A percentile compares a stretch with the other conserved stretches of the same genome.
Conservation (phyloP, 2,329 filamentous ascomycete species). For the Neonectria magnoliae region DNA sequence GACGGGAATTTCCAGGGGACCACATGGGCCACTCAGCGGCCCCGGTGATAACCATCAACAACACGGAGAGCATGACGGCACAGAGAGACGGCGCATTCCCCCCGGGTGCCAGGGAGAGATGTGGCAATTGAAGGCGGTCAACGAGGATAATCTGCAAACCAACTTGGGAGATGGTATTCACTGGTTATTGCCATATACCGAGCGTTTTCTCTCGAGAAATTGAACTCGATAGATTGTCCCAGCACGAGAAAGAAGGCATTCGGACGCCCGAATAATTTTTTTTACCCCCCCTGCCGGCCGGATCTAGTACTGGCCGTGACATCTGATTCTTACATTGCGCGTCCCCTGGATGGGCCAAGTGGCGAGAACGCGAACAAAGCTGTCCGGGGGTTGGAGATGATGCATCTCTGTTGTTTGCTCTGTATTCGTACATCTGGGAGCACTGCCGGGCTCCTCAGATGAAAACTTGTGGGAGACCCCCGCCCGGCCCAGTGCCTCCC, state of each 20-base stretch:
- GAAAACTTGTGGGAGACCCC: slow-evolving; percentile 3
- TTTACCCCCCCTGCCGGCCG: slow-evolving; percentile 27
- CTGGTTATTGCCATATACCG: not conserved
- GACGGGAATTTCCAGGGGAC: slow-evolving; percentile 40
- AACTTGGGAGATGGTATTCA: not conserved
- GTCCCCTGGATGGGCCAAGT: slow-evolving; percentile 35
- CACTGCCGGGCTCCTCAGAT: slow-evolving; percentile 18
- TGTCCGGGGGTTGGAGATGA: slow-evolving; percentile 9
- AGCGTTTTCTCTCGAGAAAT: slow-evolving; percentile 4
- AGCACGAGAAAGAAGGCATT: not conserved
- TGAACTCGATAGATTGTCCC: not conserved
- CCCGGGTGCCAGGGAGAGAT: not conserved
- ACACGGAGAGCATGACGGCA: slow-evolving; percentile 14
- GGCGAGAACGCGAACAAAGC: slow-evolving; percentile 18
- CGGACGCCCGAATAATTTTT: not conserved
- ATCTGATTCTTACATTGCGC: slow-evolving; percentile 38
- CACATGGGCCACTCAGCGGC: slow-evolving; percentile 32
- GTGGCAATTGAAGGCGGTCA: slow-evolving; percentile 24
- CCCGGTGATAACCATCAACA: slow-evolving; percentile 21
- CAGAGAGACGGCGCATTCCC: slow-evolving; percentile 8
- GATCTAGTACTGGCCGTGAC: slow-evolving; percentile 32
- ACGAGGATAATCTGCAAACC: not conserved
- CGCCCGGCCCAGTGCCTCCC: slow-evolving; percentile 33
- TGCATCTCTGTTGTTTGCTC: slow-evolving; percentile 24
- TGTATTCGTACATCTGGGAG: not conserved